A percentile compares a stretch with the other conserved stretches of the same genome.
Conservation (phyloP, 2,329 filamentous ascomycete species). For the Aspergillus sergii region DNA sequence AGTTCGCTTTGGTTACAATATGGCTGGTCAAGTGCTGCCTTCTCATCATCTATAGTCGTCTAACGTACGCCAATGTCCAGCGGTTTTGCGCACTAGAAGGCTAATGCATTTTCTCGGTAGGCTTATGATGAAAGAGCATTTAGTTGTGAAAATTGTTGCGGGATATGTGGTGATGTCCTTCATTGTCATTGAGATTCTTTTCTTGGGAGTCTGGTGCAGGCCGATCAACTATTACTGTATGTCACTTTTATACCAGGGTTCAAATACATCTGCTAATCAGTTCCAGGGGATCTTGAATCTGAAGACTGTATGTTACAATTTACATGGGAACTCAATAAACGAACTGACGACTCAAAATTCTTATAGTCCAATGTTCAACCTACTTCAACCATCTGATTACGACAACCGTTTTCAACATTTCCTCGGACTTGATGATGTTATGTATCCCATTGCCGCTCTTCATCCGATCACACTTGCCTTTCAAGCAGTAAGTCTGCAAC, state of each 20-base stretch:
- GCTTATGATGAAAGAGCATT: background rate
- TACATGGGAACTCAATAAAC: no score
- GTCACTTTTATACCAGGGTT: background rate
- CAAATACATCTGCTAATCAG: background rate
- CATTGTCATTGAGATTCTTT: conserved; percentile 2
- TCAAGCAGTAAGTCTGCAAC: background rate
- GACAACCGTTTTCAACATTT: conserved; percentile 2
- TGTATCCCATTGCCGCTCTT: conserved; percentile 4
- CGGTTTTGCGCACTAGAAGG: no score
- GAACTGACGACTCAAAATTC: background rate
- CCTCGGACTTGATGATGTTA: conserved; percentile 1
- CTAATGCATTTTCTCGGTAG: background rate
- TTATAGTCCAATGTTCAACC: background rate
- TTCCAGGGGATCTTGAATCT: background rate
- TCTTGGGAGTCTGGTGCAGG: conserved; percentile 2
- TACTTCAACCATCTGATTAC: conserved; percentile 3
- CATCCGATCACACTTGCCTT: background rate
- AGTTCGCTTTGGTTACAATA: background rate
- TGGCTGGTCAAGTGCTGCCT: conserved; percentile 7
- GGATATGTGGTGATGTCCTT: conserved; percentile 1
- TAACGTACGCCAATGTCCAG: background rate
- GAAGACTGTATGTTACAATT: background rate
- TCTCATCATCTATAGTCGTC: background rate
- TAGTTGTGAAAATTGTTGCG: conserved; percentile 1
- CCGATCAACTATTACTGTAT: background rate